Conservation (phyloP, 352 stramenopile genomes). For the Peronospora tabacina region DNA sequence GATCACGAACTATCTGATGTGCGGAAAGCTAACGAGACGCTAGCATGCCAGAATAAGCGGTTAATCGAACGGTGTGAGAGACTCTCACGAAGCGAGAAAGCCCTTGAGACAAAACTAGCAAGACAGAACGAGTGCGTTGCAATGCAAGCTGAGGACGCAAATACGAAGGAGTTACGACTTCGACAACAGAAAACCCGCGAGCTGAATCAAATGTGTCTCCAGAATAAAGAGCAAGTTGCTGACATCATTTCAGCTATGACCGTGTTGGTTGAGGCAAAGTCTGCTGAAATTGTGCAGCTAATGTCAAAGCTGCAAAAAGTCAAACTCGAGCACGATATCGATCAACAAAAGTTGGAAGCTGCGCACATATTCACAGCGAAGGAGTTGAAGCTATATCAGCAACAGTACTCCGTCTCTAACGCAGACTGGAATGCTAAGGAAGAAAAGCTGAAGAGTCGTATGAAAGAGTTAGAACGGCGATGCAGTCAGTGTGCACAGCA, state of each 20-base stretch:
- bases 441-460: slow-evolving; percentile 6
- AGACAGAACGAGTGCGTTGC: slow-evolving; percentile 8
- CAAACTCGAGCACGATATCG: slow-evolving; percentile 2
- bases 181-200: slow-evolving; percentile 6
- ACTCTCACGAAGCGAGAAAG: slow-evolving; percentile 6
- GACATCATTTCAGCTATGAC: slow-evolving; percentile 32
- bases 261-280: slow-evolving; percentile 33
- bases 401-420: slow-evolving; percentile 32
- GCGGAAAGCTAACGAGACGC: not conserved
- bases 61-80: slow-evolving; percentile 5
- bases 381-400: slow-evolving; percentile 17
- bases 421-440: slow-evolving; percentile 27
- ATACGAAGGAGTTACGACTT: slow-evolving; percentile 8
- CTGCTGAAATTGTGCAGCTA: slow-evolving; percentile 26
- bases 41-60: slow-evolving; percentile 5
- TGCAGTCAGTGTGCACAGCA: slow-evolving; percentile 24
- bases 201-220: slow-evolving; percentile 4
- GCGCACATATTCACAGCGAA: not conserved
- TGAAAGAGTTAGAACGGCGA: slow-evolving; percentile 17
- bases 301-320: slow-evolving; percentile 15
- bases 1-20: slow-evolving; percentile 3
- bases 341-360: slow-evolving; percentile 10
- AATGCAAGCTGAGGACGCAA: slow-evolving; percentile 21
- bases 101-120: slow-evolving; percentile 2
- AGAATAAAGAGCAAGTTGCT: slow-evolving; percentile 8